Evolutionary conservation across 2,329 filamentous ascomycete genomes (phyloP), one percentile per base, ranked within the genome.

Genomic region (Scytalidium lignicola): DNA sequence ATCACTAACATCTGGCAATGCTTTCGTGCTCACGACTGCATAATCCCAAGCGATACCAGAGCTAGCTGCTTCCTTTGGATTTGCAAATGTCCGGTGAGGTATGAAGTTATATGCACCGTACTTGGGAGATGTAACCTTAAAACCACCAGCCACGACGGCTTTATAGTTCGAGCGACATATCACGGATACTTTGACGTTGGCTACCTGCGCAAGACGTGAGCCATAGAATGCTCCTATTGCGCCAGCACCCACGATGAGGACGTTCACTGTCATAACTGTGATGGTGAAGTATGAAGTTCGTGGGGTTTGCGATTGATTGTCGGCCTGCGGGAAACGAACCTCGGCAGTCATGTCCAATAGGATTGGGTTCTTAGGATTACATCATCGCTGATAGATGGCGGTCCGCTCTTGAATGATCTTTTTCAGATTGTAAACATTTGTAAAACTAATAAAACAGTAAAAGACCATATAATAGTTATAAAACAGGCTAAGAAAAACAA

Each of bases 161-260:
- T 72, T 66, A 71, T 86, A 89, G 70, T 90, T 90, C 39, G 85
- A 88, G 44, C 86, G 79, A 55, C 85, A 88, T 47, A 88, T 81
- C 41, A 88, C 79, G 4, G 85, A 88, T 44, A 86, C 80, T 50
- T 77, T 70, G 39, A 83, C 70, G 48, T 47, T 45, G 41, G 56
- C 45, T 67, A 79, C 78, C 57, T 79, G 72, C 57, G 86, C 82
- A 15, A 88, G 73, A 19, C 85, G 74, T 6, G 83, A 86, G 43
- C 82, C 84, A 59, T 87, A 88, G 70, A 88, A 88, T 48, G 82
- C 85, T 48, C 85, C 85, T 40, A 88, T 82, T 52, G 85, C 84
- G 55, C 84, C 85, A 19, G 83, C 84, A 62, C 85, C 84, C 51
- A 87, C 78, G 56, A 88, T 83, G 49, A 87, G 74, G 49, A 86